A percentile compares a stretch with the other conserved stretches of the same genome.
Evolutionary conservation across 768 basidiomycete species (phyloP).

Genomic region (Tylopilus subfusipes): DNA sequence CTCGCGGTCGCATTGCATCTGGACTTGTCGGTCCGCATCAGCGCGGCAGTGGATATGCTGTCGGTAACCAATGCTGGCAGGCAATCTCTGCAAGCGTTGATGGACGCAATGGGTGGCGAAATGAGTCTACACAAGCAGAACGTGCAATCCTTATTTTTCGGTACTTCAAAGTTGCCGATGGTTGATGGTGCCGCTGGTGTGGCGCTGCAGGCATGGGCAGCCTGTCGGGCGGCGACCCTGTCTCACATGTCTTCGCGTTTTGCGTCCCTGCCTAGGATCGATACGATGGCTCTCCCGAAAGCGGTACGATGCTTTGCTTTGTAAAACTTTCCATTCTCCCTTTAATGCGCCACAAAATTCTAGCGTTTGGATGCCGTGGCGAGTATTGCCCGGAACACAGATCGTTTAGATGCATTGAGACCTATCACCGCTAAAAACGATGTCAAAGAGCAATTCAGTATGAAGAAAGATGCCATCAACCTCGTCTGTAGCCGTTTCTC

Average conservation of each 20-base stretch:
- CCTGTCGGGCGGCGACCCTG: conserved; percentile 35
- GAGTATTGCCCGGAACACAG: conserved; percentile 43
- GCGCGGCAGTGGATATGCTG: conserved; percentile 40
- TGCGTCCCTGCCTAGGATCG: conserved; percentile 16
- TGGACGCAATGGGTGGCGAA: conserved; percentile 39
- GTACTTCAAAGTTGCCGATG: conserved; percentile 16
- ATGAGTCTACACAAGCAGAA: conserved; percentile 22
- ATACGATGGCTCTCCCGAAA: conserved; percentile 26
- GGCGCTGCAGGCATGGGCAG: conserved; percentile 46
- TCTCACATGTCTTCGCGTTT: conserved; percentile 17
- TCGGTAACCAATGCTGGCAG: conserved; percentile 30
- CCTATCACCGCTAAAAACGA: conserved; percentile 44
- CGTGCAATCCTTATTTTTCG: conserved; percentile 31
- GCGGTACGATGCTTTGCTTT: conserved; percentile 29
- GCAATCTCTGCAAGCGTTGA: conserved; percentile 33
- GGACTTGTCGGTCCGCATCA: conserved; percentile 37
- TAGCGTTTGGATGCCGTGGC: conserved; percentile 45
- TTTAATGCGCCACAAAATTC: conserved; percentile 1
- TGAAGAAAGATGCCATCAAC: conserved; percentile 30
- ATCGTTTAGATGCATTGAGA: conserved; percentile 47
- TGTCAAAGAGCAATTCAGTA: conserved; percentile 28
- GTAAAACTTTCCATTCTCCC: not conserved
- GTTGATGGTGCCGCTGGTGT: conserved; percentile 13
- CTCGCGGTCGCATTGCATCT: conserved; percentile 38
- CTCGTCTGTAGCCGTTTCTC: conserved; percentile 42